Percentiles rank a stretch among this genome's conserved stretches.
phyloP scores from a whole-genome alignment of 78 protist genomes.

The Speleostelium caveatum region DNA sequence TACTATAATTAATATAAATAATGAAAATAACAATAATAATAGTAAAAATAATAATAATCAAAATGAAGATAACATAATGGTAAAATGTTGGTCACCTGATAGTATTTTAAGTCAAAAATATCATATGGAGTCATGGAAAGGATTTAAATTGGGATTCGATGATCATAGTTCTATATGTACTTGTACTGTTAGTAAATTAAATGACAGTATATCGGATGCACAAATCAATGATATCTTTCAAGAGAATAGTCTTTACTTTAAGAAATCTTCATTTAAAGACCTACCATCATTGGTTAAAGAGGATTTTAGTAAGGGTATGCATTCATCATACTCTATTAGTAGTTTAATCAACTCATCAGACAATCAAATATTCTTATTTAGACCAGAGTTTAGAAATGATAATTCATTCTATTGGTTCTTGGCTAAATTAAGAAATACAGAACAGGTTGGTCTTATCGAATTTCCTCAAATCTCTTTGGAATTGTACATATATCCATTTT shows the following conservation, averaged over 20 bases:
- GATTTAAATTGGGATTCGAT: not conserved
- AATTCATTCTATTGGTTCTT: constrained; percentile 28
- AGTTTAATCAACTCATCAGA: not conserved
- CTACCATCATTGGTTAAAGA: not conserved
- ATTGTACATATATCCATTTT: no score
- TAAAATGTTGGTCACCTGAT: not conserved
- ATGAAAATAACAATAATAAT: not conserved
- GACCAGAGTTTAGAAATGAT: constrained; percentile 22
- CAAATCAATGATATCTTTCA: constrained; percentile 4
- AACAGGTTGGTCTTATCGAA: constrained; percentile 28
- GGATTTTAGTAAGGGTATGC: not conserved
- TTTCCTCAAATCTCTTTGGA: no score
- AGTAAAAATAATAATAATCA: no score
- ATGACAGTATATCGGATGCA: not conserved
- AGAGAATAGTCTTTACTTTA: no score
- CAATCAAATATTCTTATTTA: not conserved
- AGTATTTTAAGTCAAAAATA: not conserved
- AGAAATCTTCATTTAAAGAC: not conserved
- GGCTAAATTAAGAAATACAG: not conserved
- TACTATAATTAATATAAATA: not conserved
- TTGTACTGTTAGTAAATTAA: no score
- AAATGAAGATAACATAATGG: not conserved
- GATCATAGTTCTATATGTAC: not conserved
- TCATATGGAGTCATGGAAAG: not conserved
- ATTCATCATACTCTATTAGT: not conserved